phyloP scores from a whole-genome alignment of 768 basidiomycete genomes.

The Leccinum aurantiacum region DNA sequence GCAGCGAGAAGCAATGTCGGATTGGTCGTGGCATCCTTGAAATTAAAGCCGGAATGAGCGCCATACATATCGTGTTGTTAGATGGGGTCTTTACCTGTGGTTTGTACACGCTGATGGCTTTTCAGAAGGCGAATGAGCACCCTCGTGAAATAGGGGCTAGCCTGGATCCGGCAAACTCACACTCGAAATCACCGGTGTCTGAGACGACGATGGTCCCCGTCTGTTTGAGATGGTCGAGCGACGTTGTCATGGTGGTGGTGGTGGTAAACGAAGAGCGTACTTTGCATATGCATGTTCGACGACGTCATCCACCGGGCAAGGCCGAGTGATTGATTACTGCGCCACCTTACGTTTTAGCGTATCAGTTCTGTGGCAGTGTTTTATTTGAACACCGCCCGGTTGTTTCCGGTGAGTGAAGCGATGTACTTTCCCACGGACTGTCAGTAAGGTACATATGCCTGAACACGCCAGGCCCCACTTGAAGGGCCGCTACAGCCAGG shows the following conservation, averaged over 20 bases:
- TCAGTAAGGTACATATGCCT: too few relatives aligned
- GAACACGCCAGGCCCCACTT: too few relatives aligned
- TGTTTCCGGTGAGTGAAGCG: too few relatives aligned
- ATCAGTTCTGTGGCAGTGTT: too few relatives aligned
- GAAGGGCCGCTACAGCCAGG: conserved; percentile 1
- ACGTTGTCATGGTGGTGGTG: conserved; percentile 60
- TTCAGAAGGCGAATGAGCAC: conserved; percentile 3
- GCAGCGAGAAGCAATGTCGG: conserved; percentile 91
- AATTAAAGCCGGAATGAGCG: not conserved
- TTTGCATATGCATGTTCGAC: not conserved
- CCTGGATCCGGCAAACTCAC: conserved; percentile 33
- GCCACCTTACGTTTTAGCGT: too few relatives aligned
- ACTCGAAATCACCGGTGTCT: conserved; percentile 93
- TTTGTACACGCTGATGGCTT: conserved; percentile 91
- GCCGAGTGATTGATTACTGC: not conserved
- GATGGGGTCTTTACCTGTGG: conserved; percentile 57
- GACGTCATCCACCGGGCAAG: conserved; percentile 2
- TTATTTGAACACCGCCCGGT: too few relatives aligned
- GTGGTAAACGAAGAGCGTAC: not conserved
- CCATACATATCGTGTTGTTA: not conserved
- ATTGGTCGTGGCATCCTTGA: conserved; percentile 93
- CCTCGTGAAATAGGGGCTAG: conserved; percentile 9
- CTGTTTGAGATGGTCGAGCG: conserved; percentile 79
- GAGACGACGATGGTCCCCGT: conserved; percentile 87
- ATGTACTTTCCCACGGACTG: too few relatives aligned